A percentile compares a stretch with the other conserved stretches of the same genome.
Conservation (phyloP, 129 eudicot genomes). For the Glebionis coronaria region DNA sequence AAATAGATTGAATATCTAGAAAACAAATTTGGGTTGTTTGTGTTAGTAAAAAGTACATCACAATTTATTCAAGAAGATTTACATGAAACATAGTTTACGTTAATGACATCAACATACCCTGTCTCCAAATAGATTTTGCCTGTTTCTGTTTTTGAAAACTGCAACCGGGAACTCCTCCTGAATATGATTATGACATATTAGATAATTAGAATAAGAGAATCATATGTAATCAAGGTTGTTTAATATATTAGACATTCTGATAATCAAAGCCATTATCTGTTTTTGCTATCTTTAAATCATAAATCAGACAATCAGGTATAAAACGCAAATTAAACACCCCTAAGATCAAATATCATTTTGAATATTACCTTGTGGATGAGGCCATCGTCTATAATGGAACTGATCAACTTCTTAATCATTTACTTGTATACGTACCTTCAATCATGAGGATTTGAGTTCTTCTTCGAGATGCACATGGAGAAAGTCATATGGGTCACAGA, state of each 20-base stretch:
- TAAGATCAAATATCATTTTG: background rate
- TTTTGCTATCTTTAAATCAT: too few relatives aligned
- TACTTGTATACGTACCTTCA: too few relatives aligned
- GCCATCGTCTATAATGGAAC: constrained; percentile 84
- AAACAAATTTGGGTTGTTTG: background rate
- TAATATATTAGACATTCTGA: background rate
- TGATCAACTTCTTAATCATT: constrained; percentile 82
- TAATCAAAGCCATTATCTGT: too few relatives aligned
- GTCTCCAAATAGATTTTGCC: constrained; percentile 80
- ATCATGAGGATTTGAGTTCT: too few relatives aligned
- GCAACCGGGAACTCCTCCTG: constrained; percentile 97
- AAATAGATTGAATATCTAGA: constrained; percentile 86
- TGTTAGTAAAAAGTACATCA: background rate
- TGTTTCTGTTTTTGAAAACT: constrained; percentile 79
- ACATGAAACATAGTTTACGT: background rate
- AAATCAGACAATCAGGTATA: background rate
- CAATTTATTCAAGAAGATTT: background rate
- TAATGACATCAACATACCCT: constrained; percentile 54
- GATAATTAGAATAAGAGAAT: background rate
- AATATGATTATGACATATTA: background rate
- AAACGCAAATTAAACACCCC: constrained; percentile 5
- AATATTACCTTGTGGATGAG: constrained; percentile 78
- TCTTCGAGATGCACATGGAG: too few relatives aligned
- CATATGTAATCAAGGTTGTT: background rate
- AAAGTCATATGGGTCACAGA: too few relatives aligned